Evolutionary conservation across 208 protist genomes (phyloP), one percentile per base, ranked within the genome.

Genomic region (Endotrypanum monterogeii): DNA sequence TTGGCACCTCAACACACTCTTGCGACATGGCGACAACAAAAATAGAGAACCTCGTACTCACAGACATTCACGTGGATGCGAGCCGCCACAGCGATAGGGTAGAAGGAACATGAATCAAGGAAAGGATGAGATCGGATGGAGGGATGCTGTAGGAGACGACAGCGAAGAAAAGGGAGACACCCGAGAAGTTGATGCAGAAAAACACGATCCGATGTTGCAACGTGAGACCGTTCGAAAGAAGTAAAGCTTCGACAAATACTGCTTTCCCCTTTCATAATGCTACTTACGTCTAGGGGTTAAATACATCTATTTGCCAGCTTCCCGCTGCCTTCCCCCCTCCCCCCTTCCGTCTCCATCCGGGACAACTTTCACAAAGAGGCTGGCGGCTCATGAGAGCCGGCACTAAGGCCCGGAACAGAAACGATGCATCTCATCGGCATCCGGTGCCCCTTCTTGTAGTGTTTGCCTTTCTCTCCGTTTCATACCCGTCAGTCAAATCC

Each of bases 31-130:
- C 6, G 25, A 39, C 18, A n/a, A 62, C 9, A 16, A 62, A 62
- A 37, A 20, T 76, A 67, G 11, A 2, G 46, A 65, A 57, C 35
- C 12, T n/a, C 54, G 57, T 67, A 32, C 78, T 32, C 71, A 23
- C 35, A 18, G 39, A 44, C 73, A 32, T 73, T 46, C 71, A 41
- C 35, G 2, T 18, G 16, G 51, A 65, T 62, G 55, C 8, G 23
- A 52, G 62, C 69, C 8, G 63, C 63, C n/a, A n/a, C 37, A 14
- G 2, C 16, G 28, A 62, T 39, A 32, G 18, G 56, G 32, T 18
- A 41, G 14, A 62, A 16, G 16, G 18, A 41, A 62, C 35, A 16
- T 30, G 28, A 62, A 6, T 25, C 4, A 32, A 18, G 23, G 56
- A 32, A 32, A 62, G 56, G 56, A 9, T 11, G 32, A 62, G 30